These are phyloP conservation scores for Coniochaeta sp. DNA, from an alignment of 2,329 filamentous ascomycete genomes.

Conservation along the genomic window DNA sequence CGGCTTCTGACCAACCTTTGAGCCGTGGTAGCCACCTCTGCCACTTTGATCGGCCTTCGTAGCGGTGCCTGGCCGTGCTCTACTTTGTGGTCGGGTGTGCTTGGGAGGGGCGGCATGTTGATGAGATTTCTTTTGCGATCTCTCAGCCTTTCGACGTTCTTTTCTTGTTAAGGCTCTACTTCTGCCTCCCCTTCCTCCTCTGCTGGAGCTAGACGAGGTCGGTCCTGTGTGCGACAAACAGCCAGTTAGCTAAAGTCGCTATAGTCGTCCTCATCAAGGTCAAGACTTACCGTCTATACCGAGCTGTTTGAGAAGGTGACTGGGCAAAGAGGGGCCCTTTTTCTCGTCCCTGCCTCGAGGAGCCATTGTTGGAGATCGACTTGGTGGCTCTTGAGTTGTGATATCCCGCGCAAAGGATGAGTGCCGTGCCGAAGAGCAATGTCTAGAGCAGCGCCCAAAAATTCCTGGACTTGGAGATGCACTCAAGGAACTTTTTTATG, in stretches of 20 bases:
- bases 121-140: slow-evolving; percentile 50
- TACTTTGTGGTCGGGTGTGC: neutral
- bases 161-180: slow-evolving; percentile 37
- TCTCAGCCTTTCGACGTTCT: slow-evolving; percentile 59
- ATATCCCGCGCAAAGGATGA: neutral
- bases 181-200: slow-evolving; percentile 2
- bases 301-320: slow-evolving; percentile 34
- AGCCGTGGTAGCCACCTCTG: slow-evolving; percentile 7
- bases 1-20: neutral
- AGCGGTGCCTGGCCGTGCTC: slow-evolving; percentile 10
- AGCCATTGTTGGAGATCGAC: slow-evolving; percentile 14
- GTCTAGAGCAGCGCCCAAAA: neutral
- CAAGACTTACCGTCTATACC: slow-evolving; percentile 15
- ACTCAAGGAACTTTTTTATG: neutral
- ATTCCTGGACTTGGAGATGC: neutral
- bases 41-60: neutral
- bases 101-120: slow-evolving; percentile 4
- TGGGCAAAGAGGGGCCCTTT: slow-evolving; percentile 33
- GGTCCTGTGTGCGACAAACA: neutral
- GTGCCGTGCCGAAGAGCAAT: neutral
- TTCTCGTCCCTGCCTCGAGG: slow-evolving; percentile 12
- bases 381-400: neutral
- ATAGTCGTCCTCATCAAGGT: neutral
- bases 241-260: neutral
- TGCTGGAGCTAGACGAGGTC: neutral